Percentiles rank a stretch among this genome's conserved stretches.
phyloP scores from a whole-genome alignment of 1,139 yeast genomes.

The Wickerhamomyces sp. region DNA sequence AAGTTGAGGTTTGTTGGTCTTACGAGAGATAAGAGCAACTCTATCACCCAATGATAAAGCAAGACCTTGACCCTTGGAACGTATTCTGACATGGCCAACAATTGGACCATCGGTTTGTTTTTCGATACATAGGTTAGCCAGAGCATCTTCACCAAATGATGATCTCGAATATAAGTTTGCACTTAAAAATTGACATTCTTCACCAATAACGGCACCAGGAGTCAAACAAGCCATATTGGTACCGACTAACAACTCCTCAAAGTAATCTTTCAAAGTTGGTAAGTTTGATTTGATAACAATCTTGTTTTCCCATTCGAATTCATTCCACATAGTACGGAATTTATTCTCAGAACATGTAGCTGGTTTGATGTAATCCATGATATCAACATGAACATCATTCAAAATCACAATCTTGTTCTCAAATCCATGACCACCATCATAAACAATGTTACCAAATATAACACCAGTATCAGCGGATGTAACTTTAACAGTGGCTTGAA shows the following conservation, averaged over 20 bases:
- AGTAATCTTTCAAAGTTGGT: slow-evolving; percentile 68
- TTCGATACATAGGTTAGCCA: slow-evolving; percentile 94
- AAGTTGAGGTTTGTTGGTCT: slow-evolving; percentile 36
- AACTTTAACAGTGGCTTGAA: slow-evolving; percentile 87
- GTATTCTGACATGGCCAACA: slow-evolving; percentile 91
- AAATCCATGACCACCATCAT: slow-evolving; percentile 93
- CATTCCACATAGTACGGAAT: slow-evolving; percentile 98
- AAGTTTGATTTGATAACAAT: slow-evolving; percentile 78
- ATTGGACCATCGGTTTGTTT: slow-evolving; percentile 70
- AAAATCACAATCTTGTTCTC: slow-evolving; percentile 87
- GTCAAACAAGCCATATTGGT: slow-evolving; percentile 95
- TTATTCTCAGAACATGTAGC: slow-evolving; percentile 82
- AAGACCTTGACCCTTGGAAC: slow-evolving; percentile 97
- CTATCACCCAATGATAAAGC: slow-evolving; percentile 94
- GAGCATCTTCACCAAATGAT: slow-evolving; percentile 95
- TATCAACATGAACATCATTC: slow-evolving; percentile 93
- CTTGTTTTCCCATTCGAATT: slow-evolving; percentile 99
- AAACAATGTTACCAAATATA: slow-evolving; percentile 93
- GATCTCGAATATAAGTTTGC: slow-evolving; percentile 93
- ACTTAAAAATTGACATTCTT: slow-evolving; percentile 86
- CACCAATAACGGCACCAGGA: slow-evolving; percentile 81
- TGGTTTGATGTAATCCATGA: slow-evolving; percentile 96
- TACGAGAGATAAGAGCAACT: slow-evolving; percentile 73
- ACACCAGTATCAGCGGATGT: slow-evolving; percentile 97
- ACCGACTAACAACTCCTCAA: slow-evolving; percentile 71